A percentile compares a stretch with the other conserved stretches of the same genome.
Conservation (phyloP, 225 moss, liverwort and hornwort genomes). For the Anthoceros angustus region DNA sequence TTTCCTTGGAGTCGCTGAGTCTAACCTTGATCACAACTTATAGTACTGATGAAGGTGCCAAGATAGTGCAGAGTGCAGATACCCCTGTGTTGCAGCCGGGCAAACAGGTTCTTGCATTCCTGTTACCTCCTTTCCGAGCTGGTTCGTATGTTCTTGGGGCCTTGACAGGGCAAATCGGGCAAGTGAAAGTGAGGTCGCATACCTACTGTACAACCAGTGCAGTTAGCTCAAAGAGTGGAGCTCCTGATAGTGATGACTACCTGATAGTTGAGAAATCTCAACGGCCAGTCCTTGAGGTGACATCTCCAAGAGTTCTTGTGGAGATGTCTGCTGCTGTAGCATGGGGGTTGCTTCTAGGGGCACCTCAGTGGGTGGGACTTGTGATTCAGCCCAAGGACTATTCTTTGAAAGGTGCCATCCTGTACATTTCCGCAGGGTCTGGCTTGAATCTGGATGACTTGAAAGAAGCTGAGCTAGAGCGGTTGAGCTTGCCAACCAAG, state of each 20-base stretch:
- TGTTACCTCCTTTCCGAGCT: slow-evolving; percentile 70
- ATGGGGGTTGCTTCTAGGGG: slow-evolving; percentile 65
- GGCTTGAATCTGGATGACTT: slow-evolving; percentile 45
- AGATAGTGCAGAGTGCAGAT: slow-evolving; percentile 87
- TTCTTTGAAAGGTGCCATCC: slow-evolving; percentile 47
- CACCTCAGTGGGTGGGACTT: slow-evolving; percentile 83
- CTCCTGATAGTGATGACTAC: slow-evolving; percentile 89
- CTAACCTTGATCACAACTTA: slow-evolving; percentile 79
- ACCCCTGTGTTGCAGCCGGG: slow-evolving; percentile 69
- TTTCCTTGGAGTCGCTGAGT: slow-evolving; percentile 81
- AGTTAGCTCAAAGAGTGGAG: slow-evolving; percentile 87
- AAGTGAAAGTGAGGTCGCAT: slow-evolving; percentile 80
- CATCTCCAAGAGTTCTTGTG: slow-evolving; percentile 68
- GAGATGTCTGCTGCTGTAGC: slow-evolving; percentile 55
- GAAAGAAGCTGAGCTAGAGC: slow-evolving; percentile 55
- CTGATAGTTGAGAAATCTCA: slow-evolving; percentile 84
- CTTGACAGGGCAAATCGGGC: slow-evolving; percentile 82
- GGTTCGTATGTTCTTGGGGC: slow-evolving; percentile 90
- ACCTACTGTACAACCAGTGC: slow-evolving; percentile 91
- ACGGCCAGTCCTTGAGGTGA: slow-evolving; percentile 87
- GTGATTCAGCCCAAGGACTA: slow-evolving; percentile 66
- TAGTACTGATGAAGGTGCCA: slow-evolving; percentile 80
- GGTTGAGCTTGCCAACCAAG: slow-evolving; percentile 12
- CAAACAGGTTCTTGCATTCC: slow-evolving; percentile 69
- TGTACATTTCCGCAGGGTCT: slow-evolving; percentile 48